Base-by-base conservation (phyloP, 1,284 basidiomycete genomes). In the Porodaedalea pini region DNA sequence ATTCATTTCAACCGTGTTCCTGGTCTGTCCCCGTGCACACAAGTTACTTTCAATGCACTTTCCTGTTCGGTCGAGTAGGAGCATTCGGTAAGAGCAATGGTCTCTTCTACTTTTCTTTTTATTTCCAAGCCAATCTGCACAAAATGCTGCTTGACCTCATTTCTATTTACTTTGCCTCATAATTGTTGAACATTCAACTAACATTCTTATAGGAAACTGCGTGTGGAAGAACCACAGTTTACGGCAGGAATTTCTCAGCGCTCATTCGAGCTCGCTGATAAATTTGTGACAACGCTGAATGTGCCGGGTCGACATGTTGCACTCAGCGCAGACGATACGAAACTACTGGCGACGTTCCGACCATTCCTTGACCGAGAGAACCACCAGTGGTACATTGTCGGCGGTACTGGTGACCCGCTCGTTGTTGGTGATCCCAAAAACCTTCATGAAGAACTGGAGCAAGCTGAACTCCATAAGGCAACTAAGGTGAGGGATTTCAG, bases 251-350 rank as follows among this genome's bases (percentile, higher is more conserved):
- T 71, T 23, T 51, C 39, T 10, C 51, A 64, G 2, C 37, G 47
- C 1, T 67, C 61, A 2, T 68, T 69, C 36, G 21, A 54, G 3
- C 48, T 58, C 4, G 63, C 63, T 0, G 19, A 52, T 2, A 27
- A 62, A 1, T 54, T 65, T 25, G 51, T 68, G 0, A 15, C 17
- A 2, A 31, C 43, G 0, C 25, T 70, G 1, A 29, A 31, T 27
- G 23, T 13, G 21, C 44, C 29, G 57, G 6, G 70, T 68, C 49
- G 34, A 48, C 41, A 68, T 67, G 6, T 70, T 68, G 3, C 59
- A 66, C 0, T 54, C 52, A 2, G 25, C 71, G 2, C 66, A 40
- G 68, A 73, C 54, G 70, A 73, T 52, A 68, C 70, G 1, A 70
- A 72, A 48, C 61, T 73, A 2, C 56, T 64, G 8, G 11, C 61